Evolutionary conservation across 441 rosid species (phyloP).

Genomic region (Erodium texanum): DNA sequence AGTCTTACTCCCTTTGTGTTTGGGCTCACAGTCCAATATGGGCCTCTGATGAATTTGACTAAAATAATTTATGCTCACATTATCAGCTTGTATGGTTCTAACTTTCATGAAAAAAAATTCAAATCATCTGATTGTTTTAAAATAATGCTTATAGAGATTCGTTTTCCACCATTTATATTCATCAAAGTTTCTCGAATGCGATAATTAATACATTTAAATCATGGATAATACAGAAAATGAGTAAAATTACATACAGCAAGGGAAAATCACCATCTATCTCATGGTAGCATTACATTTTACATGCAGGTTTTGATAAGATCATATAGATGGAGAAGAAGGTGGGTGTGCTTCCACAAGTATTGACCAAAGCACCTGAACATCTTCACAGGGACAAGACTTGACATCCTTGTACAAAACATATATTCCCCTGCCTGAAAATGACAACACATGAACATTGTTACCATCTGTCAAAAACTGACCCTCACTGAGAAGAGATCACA

Average conservation of each 20-base stretch:
- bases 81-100: no score
- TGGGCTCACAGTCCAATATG: not conserved
- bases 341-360: conserved; percentile 30
- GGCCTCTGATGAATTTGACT: no score
- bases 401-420: conserved; percentile 37
- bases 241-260: not conserved
- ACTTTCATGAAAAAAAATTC: no score
- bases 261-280: not conserved
- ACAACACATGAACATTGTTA: not conserved
- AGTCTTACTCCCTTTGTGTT: not conserved
- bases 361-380: conserved; percentile 39
- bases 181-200: not conserved
- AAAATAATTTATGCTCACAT: no score
- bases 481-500: no score
- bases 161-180: no score
- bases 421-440: conserved; percentile 25
- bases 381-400: conserved; percentile 36
- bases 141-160: no score
- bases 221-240: not conserved
- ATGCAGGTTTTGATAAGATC: not conserved
- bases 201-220: not conserved
- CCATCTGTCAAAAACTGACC: no score
- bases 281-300: not conserved
- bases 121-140: no score
- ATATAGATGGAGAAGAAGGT: conserved; percentile 8